These are phyloP conservation scores for Saitoella complicata DNA, from an alignment of 805 yeast species.

Conservation along the genomic window DNA sequence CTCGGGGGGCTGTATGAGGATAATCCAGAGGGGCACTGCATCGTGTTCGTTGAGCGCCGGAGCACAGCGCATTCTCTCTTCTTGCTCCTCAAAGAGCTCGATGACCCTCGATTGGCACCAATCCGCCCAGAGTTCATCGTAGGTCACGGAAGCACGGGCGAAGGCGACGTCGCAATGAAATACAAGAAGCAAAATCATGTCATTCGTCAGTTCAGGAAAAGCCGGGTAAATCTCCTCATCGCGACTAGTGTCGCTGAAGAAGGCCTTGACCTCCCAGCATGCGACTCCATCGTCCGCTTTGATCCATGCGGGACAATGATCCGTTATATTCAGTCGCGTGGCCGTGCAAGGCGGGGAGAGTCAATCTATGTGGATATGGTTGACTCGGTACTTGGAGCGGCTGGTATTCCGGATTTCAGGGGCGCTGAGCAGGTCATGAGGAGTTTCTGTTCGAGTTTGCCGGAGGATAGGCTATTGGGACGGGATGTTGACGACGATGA, in stretches of 20 bases:
- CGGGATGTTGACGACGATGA: neutral
- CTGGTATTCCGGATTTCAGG: neutral
- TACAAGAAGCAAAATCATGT: slow-evolving; percentile 3
- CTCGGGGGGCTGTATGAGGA: neutral
- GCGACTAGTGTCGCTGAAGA: slow-evolving; percentile 9
- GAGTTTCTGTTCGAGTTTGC: neutral
- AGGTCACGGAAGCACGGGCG: slow-evolving; percentile 4
- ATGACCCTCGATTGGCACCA: neutral
- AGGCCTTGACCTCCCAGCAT: slow-evolving; percentile 8
- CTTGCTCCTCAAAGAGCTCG: neutral
- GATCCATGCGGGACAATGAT: slow-evolving; percentile 3
- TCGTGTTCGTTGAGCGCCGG: slow-evolving; percentile 5
- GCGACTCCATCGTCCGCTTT: slow-evolving; percentile 6
- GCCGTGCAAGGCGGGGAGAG: slow-evolving; percentile 5
- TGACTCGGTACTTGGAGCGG: neutral
- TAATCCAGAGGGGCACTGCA: neutral
- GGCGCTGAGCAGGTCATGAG: slow-evolving; percentile 1
- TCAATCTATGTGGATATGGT: slow-evolving; percentile 2
- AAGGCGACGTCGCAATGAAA: slow-evolving; percentile 2
- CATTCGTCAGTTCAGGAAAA: slow-evolving; percentile 3
- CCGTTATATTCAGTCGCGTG: slow-evolving; percentile 6
- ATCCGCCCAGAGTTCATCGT: slow-evolving; percentile 1
- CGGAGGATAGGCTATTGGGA: neutral
- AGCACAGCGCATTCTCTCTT: slow-evolving; percentile 4
- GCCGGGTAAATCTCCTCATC: slow-evolving; percentile 3